A percentile compares a stretch with the other conserved stretches of the same genome.
Evolutionary conservation across 768 basidiomycete genomes (phyloP).

Genomic region (Antrodiella citrinella): DNA sequence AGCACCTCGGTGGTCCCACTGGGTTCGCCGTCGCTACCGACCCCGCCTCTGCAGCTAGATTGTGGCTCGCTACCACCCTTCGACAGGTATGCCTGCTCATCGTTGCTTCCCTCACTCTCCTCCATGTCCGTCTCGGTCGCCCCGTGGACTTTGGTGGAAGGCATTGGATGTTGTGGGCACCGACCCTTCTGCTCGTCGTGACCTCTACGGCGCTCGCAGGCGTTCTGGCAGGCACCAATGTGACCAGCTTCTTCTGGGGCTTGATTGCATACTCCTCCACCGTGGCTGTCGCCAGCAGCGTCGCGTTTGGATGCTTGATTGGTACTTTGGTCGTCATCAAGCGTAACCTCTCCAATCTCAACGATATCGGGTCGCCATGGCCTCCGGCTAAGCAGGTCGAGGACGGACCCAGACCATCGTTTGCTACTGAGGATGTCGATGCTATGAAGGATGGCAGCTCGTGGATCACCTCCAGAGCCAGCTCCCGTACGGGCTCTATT

Average conservation of each 20-base stretch:
- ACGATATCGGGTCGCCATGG: slow-evolving; percentile 49
- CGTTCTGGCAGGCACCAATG: slow-evolving; percentile 44
- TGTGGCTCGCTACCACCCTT: slow-evolving; percentile 65
- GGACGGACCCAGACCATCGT: slow-evolving; percentile 52
- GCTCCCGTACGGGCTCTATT: slow-evolving; percentile 44
- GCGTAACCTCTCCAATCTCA: slow-evolving; percentile 50
- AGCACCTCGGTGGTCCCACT: slow-evolving; percentile 39
- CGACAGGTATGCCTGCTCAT: slow-evolving; percentile 64
- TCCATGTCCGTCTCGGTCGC: slow-evolving; percentile 63
- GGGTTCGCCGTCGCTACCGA: slow-evolving; percentile 38
- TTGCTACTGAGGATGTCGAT: slow-evolving; percentile 66
- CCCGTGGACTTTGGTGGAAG: slow-evolving; percentile 61
- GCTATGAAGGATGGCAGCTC: slow-evolving; percentile 67
- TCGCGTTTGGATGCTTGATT: slow-evolving; percentile 51
- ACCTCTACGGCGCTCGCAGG: slow-evolving; percentile 54
- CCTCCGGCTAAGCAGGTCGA: slow-evolving; percentile 46
- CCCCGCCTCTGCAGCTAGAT: slow-evolving; percentile 44
- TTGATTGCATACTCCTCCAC: slow-evolving; percentile 48
- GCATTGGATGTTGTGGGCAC: slow-evolving; percentile 71
- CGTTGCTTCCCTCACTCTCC: slow-evolving; percentile 49
- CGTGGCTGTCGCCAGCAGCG: slow-evolving; percentile 42
- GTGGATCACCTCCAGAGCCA: slow-evolving; percentile 69
- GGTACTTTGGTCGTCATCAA: slow-evolving; percentile 58
- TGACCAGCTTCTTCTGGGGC: slow-evolving; percentile 52
- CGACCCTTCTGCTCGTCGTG: slow-evolving; percentile 44